Conservation (phyloP, 73 alveolate species). For the Tetrahymena elliotti region DNA sequence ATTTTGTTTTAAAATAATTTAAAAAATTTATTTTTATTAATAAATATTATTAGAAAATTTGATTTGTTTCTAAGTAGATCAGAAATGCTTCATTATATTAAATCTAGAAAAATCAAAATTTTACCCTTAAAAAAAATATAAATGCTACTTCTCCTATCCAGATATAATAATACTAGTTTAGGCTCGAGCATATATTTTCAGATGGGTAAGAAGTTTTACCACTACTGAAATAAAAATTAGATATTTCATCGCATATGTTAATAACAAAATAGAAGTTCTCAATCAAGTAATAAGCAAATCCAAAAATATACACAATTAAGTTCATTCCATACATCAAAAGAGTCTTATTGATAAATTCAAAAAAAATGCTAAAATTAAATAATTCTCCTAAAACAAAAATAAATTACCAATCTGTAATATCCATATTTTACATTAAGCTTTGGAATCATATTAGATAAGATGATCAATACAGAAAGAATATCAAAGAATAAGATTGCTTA, state of each 20-base stretch:
- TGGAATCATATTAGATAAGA: neutral
- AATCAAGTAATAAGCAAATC: neutral
- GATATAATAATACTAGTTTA: neutral
- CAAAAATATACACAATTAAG: neutral
- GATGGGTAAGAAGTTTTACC: neutral
- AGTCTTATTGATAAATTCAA: neutral
- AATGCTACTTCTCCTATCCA: neutral
- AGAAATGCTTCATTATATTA: too few species aligned
- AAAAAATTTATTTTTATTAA: neutral
- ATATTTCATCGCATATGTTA: neutral
- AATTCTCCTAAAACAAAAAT: neutral
- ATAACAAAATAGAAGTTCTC: neutral
- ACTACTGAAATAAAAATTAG: neutral
- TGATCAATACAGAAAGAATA: neutral
- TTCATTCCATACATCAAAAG: neutral
- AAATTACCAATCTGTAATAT: neutral
- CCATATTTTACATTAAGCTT: neutral
- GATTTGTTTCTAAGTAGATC: too few species aligned
- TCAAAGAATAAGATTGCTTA: neutral
- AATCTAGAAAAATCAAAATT: too few species aligned
- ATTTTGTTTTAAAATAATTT: neutral
- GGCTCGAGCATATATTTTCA: neutral
- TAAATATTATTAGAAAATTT: too few species aligned
- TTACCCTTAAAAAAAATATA: neutral
- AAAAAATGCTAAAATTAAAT: too few species aligned